Percentiles rank a stretch among this genome's conserved stretches.
These are phyloP conservation scores for Colletotrichum nymphaeae DNA, from an alignment of 2,329 filamentous ascomycete genomes.

Conservation along the genomic window DNA sequence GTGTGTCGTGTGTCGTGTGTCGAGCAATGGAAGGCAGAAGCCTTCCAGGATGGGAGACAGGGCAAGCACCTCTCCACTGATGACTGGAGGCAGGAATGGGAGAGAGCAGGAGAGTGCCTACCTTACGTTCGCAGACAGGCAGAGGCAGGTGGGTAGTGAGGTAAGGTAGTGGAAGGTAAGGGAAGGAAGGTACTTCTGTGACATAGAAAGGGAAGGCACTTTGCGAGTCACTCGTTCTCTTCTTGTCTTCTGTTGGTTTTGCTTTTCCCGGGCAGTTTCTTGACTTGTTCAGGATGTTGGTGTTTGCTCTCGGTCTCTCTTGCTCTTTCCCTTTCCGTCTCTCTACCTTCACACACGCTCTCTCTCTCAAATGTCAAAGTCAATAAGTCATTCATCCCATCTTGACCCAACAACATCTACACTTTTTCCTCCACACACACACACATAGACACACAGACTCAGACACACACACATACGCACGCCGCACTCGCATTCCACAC, in stretches of 20 bases:
- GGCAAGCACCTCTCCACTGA: not conserved
- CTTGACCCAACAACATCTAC: not conserved
- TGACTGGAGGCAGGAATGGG: not conserved
- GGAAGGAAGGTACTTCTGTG: not conserved
- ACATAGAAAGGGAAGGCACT: not conserved
- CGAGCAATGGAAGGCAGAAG: not conserved
- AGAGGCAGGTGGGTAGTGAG: not conserved
- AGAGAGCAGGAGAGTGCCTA: not conserved
- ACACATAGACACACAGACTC: slow-evolving; percentile 2
- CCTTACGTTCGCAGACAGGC: not conserved
- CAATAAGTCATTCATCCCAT: slow-evolving; percentile 33
- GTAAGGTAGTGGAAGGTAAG: not conserved
- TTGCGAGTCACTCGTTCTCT: not conserved
- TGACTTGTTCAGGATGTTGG: not conserved
- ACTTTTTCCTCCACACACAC: slow-evolving; percentile 3
- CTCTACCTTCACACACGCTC: not conserved
- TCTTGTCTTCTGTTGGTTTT: not conserved
- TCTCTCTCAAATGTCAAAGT: not conserved
- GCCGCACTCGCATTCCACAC: slow-evolving; percentile 37
- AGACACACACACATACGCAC: slow-evolving; percentile 1
- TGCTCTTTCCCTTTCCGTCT: not conserved
- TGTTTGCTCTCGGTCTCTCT: not conserved
- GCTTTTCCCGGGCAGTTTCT: not conserved
- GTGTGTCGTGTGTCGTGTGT: not conserved
- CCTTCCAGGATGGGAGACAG: not conserved